Conservation (phyloP, 1,284 basidiomycete genomes). For the Irpex lacteus region DNA sequence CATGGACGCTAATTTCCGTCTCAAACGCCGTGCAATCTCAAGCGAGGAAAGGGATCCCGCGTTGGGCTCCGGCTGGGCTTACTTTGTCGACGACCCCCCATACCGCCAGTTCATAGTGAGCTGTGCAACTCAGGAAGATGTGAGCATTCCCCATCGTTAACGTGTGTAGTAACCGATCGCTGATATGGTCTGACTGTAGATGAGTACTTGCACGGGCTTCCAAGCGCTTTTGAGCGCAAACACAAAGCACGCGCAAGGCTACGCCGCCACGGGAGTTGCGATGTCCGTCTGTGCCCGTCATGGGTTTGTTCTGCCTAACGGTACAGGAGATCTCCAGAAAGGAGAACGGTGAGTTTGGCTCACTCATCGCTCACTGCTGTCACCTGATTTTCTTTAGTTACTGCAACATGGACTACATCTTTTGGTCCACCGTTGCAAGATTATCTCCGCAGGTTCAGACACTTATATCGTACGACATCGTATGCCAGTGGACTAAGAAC, state of each 20-base stretch:
- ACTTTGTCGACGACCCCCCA: conserved; percentile 22
- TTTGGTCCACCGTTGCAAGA: conserved; percentile 9
- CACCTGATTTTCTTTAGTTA: conserved; percentile 1
- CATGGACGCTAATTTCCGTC: conserved; percentile 11
- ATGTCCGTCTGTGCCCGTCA: conserved; percentile 21
- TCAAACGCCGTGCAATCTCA: neutral
- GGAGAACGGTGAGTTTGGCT: conserved; percentile 20
- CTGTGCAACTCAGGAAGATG: conserved; percentile 15
- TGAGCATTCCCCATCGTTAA: no score
- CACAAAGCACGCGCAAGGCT: conserved; percentile 17
- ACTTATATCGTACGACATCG: conserved; percentile 7
- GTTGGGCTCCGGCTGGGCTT: conserved; percentile 1
- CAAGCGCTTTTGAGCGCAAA: conserved; percentile 16
- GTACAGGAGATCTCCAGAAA: conserved; percentile 23
- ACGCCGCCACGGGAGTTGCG: conserved; percentile 20
- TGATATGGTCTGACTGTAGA: no score
- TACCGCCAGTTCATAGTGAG: conserved; percentile 20
- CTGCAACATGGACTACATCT: conserved; percentile 19
- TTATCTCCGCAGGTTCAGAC: neutral
- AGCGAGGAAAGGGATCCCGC: neutral
- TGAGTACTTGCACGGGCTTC: conserved; percentile 16
- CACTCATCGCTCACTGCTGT: neutral
- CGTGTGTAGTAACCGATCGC: no score
- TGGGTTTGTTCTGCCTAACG: conserved; percentile 19
- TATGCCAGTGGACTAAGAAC: neutral